Evolutionary conservation across 2,329 filamentous ascomycete species (phyloP), one percentile per base, ranked within the genome.

Genomic region (Trichoderma oligosporum): DNA sequence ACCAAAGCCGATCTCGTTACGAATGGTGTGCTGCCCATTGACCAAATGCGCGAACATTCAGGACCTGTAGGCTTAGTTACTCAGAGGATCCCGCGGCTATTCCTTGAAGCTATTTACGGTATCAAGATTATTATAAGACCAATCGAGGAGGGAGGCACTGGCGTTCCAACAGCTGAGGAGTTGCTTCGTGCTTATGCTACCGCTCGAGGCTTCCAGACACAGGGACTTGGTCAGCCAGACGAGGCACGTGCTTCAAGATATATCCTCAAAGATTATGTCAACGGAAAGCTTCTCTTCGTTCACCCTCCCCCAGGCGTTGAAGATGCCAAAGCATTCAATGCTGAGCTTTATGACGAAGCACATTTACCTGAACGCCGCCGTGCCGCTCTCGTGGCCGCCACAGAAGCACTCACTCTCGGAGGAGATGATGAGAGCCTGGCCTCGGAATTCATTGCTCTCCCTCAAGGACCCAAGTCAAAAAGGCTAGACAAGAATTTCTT

Each of bases 1-100:
- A 97, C 92, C 45, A 97, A 97, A 74, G 94, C 90, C 36, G 94
- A 99, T 68, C 83, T 99, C 18, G 94, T 99, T 8, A 94, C 91
- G 73, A 96, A 93, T 69, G 94, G 94, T 69, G 85, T 99, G 18
- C 80, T 99, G 29, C 94, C 94, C 9, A 99, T 99, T 66, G 94
- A 99, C 71, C 94, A 99, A 73, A 81, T 97, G 65, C 85, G 94
- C 61, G 94, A 99, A 70, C 96, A 88, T 76, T 92, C 86, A 3
- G 94, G 94, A 1, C 94, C 94, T 0, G 87, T 87, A 16, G 86
- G 84, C 0, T 81, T 99, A 3, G 88, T 99, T 25, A 86, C 92
- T 1, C 82, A 88, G 59, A 84, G 94, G 52, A 91, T 99, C 55
- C 95, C 94, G 1, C 86, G 94, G 69, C 75, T 82, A 7, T 97